Conservation (phyloP, 176 grass and related monocot species). For the Ampelocalamus luodianensis region DNA sequence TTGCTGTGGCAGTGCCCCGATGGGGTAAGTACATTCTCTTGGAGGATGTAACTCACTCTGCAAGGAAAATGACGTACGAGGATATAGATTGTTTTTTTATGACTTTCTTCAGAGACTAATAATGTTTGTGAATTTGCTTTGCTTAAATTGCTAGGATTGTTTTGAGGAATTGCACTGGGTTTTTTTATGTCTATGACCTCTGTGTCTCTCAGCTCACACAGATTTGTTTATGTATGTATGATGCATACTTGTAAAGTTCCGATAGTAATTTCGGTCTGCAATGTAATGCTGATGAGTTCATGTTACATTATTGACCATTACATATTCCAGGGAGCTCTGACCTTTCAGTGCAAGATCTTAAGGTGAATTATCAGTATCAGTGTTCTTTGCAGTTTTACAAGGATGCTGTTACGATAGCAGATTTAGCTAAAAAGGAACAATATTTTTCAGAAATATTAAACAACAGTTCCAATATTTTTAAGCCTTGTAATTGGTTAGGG, state of each 20-base stretch:
- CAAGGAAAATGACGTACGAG: constrained; percentile 12
- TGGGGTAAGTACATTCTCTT: not conserved
- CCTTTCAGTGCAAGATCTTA: not conserved
- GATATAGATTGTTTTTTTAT: not conserved
- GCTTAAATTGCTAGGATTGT: not conserved
- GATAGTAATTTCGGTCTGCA: not conserved
- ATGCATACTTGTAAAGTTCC: not conserved
- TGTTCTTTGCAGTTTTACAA: constrained; percentile 18
- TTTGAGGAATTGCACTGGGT: not conserved
- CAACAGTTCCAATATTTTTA: not conserved
- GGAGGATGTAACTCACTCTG: constrained; percentile 36
- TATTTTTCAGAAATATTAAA: constrained; percentile 20
- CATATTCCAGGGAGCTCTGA: not conserved
- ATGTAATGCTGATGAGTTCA: constrained; percentile 5
- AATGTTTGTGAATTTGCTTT: not conserved
- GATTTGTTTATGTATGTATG: not conserved
- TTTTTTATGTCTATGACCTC: not conserved
- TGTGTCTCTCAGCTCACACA: not conserved
- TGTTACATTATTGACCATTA: not conserved
- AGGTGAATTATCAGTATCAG: not conserved
- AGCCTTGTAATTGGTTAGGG: not conserved
- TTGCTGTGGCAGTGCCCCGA: constrained; percentile 9
- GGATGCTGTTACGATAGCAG: constrained; percentile 8
- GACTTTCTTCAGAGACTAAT: not conserved
- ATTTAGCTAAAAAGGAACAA: constrained; percentile 4